Evolutionary conservation across 345 rosid species (phyloP).

Genomic region (Stellera chamaejasme): DNA sequence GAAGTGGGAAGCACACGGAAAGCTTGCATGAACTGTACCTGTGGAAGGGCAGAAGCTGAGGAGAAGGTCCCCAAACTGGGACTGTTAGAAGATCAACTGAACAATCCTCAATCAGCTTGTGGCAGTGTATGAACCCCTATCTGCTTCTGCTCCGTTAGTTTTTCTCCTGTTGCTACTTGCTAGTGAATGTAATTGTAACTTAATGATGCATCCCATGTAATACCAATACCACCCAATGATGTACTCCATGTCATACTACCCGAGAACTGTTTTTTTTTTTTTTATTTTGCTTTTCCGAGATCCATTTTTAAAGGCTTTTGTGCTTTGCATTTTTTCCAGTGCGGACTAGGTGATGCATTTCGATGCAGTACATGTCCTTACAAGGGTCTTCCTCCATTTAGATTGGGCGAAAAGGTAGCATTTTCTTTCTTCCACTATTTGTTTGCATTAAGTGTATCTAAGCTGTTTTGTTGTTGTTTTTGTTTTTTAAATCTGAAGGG

Average conservation of each 20-base stretch:
- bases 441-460: background rate
- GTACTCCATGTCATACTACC: too few species aligned
- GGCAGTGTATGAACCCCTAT: conserved; percentile 58
- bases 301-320: background rate
- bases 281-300: background rate
- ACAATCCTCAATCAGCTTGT: conserved; percentile 92
- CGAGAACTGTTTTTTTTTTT: background rate
- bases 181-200: background rate
- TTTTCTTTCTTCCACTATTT: background rate
- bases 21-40: conserved; percentile 93
- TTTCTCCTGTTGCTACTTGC: background rate
- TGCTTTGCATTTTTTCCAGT: conserved; percentile 28
- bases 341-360: conserved; percentile 97
- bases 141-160: conserved; percentile 1
- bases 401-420: conserved; percentile 85
- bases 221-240: background rate
- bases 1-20: conserved; percentile 75
- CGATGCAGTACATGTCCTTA: conserved; percentile 94
- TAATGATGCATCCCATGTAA: background rate
- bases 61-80: conserved; percentile 72
- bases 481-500: background rate
- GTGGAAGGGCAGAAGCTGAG: conserved; percentile 98
- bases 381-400: conserved; percentile 87
- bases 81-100: conserved; percentile 59
- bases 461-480: too few species aligned